Conservation (phyloP, 2,329 filamentous ascomycete species). For the Penicillium sp. region DNA sequence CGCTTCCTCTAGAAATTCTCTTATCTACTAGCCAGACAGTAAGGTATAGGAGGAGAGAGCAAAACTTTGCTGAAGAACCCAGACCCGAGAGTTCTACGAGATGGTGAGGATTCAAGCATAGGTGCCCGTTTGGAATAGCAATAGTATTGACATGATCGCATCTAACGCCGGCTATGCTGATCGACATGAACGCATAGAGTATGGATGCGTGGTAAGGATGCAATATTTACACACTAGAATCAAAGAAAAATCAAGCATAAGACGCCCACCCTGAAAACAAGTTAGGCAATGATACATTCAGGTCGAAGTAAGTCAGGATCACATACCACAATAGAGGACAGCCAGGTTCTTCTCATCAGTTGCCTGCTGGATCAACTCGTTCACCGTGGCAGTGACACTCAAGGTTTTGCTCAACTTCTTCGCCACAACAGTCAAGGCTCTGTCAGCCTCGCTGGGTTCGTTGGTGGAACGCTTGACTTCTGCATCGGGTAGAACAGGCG, state of each 20-base stretch:
- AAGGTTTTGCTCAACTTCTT: conserved; percentile 95
- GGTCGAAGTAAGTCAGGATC: too few relatives aligned
- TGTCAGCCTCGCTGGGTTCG: conserved; percentile 78
- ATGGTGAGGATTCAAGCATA: background rate
- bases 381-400: conserved; percentile 93
- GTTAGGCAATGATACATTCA: conserved; percentile 1
- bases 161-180: background rate
- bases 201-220: background rate
- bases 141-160: background rate
- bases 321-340: conserved; percentile 73
- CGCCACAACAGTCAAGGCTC: conserved; percentile 87
- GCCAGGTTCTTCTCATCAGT: conserved; percentile 91
- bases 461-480: conserved; percentile 45
- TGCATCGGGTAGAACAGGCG: conserved; percentile 34
- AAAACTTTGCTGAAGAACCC: background rate
- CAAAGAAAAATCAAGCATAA: conserved; percentile 12
- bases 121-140: background rate
- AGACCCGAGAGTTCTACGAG: background rate
- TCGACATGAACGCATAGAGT: background rate
- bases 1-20: too few relatives aligned
- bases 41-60: background rate
- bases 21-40: too few relatives aligned
- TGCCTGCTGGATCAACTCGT: conserved; percentile 94
- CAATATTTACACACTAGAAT: background rate
- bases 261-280: conserved; percentile 17